Conservation (phyloP, 345 rosid genomes). For the Abelmoschus esculentus region DNA sequence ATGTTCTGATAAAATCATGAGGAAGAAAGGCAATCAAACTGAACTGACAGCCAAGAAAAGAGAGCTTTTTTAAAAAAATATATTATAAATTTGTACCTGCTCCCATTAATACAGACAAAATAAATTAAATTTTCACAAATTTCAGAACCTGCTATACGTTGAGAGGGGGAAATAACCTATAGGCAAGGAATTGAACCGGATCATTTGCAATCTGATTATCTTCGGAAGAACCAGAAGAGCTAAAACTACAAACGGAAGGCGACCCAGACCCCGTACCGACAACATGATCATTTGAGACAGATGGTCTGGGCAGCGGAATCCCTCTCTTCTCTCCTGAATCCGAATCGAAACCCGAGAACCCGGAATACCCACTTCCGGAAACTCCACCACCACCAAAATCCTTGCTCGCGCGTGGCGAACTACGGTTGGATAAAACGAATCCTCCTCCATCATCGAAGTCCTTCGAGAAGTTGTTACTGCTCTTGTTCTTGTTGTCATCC, state of each 20-base stretch:
- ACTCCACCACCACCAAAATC: slow-evolving; percentile 24
- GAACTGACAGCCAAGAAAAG: slow-evolving; percentile 16
- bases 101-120: neutral
- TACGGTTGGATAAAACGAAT: slow-evolving; percentile 17
- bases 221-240: slow-evolving; percentile 80
- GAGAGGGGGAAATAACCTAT: slow-evolving; percentile 27
- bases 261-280: slow-evolving; percentile 53
- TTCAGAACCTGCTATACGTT: slow-evolving; percentile 1
- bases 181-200: slow-evolving; percentile 33
- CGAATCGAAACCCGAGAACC: slow-evolving; percentile 65
- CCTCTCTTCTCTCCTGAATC: slow-evolving; percentile 51
- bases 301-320: slow-evolving; percentile 72
- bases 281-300: slow-evolving; percentile 30
- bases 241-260: slow-evolving; percentile 51
- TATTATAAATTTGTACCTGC: neutral
- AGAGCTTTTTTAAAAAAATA: neutral
- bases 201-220: slow-evolving; percentile 39
- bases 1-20: neutral
- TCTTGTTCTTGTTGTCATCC: slow-evolving; percentile 13
- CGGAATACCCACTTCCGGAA: slow-evolving; percentile 40
- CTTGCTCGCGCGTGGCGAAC: slow-evolving; percentile 42
- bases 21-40: slow-evolving; percentile 5
- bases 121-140: neutral
- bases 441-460: slow-evolving; percentile 27
- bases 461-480: slow-evolving; percentile 12